phyloP scores from a whole-genome alignment of 306 rosid species.

The Purshia tridentata region DNA sequence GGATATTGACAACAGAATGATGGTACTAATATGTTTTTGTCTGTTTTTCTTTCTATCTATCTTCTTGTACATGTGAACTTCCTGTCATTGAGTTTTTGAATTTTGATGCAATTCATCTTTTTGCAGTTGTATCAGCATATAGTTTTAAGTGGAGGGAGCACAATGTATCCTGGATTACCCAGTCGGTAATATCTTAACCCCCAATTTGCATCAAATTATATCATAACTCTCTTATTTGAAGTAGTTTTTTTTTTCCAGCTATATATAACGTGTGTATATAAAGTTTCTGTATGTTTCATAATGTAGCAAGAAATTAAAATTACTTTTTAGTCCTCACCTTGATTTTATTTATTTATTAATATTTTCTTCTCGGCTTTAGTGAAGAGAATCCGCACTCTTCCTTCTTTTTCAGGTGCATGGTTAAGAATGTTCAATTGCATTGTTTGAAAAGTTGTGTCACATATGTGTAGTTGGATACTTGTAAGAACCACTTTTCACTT shows the following conservation, averaged over 20 bases:
- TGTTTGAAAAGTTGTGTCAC: too few relatives aligned
- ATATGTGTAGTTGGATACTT: too few relatives aligned
- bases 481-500: not conserved
- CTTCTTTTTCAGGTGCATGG: not conserved
- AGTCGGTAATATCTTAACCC: constrained; percentile 71
- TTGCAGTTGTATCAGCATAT: constrained; percentile 98
- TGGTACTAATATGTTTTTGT: constrained; percentile 45
- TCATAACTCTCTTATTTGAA: not conserved
- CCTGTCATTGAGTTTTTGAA: not conserved
- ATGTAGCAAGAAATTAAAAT: not conserved
- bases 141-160: constrained; percentile 99
- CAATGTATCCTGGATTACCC: constrained; percentile 99
- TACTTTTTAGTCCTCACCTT: not conserved
- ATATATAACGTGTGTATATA: constrained; percentile 15
- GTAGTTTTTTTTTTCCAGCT: constrained; percentile 20
- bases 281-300: constrained; percentile 12
- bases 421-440: not conserved
- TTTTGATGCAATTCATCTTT: constrained; percentile 20
- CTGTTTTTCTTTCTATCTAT: too few relatives aligned
- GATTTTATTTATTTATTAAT: constrained; percentile 4
- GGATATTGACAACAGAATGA: constrained; percentile 99
- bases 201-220: constrained; percentile 29
- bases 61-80: not conserved
- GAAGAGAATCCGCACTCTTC: not conserved
- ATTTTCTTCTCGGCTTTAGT: not conserved